Evolutionary conservation across 352 stramenopile species (phyloP), one percentile per base, ranked within the genome.

Genomic region (Globisporangium nodosum): DNA sequence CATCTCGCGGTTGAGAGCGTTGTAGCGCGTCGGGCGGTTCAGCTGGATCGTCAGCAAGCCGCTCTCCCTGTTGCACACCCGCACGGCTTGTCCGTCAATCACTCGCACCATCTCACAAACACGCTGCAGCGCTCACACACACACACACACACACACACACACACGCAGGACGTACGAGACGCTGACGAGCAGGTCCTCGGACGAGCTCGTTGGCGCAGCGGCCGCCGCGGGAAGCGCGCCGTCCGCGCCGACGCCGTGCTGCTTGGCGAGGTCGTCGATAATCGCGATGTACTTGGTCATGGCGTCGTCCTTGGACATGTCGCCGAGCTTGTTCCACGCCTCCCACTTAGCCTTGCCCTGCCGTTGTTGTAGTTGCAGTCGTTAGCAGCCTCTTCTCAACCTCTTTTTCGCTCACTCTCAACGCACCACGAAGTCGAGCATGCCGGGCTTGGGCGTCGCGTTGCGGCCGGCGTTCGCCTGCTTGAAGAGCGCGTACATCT

Each of bases 401-500:
- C 24, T 27, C 24, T 27, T 27, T 27, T 27, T 27, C 24, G 24
- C 24, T 27, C 24, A 27, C 24, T 27, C 24, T 27, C 1, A 30
- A 50, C 71, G 60, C 15, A 77, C 76, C n/a, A 94, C 81, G 68
- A 91, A 90, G 69, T 94, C 82, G 58, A 94, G 73, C 74, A 92
- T 87, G 18, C 81, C 78, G 0, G 85, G 85, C 47, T 79, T 77
- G n/a, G 64, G 45, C 12, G 79, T 81, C n/a, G 71, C 71, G 69
- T 85, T 88, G 53, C 75, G 71, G 58, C 82, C 85, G 5, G 61
- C 52, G 33, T 85, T 77, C 6, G 81, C 70, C 61, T 94, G 85
- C 56, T 94, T 92, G 69, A 88, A 94, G 16, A 94, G 75, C 62
- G 82, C 77, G 69, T 94, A 94, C 74, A 94, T 85, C 60, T 87